phyloP scores from a whole-genome alignment of 345 rosid species.

The Linum usitatissimum region DNA sequence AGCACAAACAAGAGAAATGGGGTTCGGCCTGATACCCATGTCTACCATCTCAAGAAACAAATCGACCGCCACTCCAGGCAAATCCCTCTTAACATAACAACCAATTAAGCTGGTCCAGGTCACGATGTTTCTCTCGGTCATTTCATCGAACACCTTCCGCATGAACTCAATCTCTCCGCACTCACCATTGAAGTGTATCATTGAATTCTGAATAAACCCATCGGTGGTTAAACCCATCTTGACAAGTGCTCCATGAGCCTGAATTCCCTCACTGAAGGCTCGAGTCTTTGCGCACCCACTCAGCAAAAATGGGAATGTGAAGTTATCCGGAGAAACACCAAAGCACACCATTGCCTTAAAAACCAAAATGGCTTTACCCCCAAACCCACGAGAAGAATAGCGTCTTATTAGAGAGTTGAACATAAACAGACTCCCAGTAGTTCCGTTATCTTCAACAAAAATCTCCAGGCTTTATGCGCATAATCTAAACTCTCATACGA shows the following conservation, averaged over 20 bases:
- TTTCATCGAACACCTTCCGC: constrained; percentile 48
- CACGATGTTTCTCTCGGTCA: constrained; percentile 48
- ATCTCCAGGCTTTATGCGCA: constrained; percentile 35
- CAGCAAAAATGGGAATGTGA: constrained; percentile 47
- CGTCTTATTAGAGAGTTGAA: constrained; percentile 53
- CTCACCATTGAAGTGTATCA: constrained; percentile 49
- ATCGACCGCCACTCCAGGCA: constrained; percentile 39
- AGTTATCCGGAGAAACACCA: constrained; percentile 44
- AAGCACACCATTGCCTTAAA: constrained; percentile 28
- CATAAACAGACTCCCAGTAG: constrained; percentile 31
- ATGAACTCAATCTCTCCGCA: constrained; percentile 36
- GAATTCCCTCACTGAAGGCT: constrained; percentile 31
- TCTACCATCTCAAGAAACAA: constrained; percentile 47
- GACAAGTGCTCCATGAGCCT: constrained; percentile 39
- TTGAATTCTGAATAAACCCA: constrained; percentile 42
- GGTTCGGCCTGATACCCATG: constrained; percentile 34
- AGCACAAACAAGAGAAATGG: constrained; percentile 49
- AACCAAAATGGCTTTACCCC: constrained; percentile 31
- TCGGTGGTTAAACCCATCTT: constrained; percentile 40
- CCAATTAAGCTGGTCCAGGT: constrained; percentile 72
- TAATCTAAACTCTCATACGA: constrained; percentile 41
- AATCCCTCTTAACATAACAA: constrained; percentile 36
- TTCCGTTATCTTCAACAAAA: constrained; percentile 22
- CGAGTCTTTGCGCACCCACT: constrained; percentile 44
- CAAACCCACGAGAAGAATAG: constrained; percentile 32